Percentiles rank a stretch among this genome's conserved stretches.
Conservation (phyloP, 2,329 filamentous ascomycete species). For the Metarhizium guizhouense region DNA sequence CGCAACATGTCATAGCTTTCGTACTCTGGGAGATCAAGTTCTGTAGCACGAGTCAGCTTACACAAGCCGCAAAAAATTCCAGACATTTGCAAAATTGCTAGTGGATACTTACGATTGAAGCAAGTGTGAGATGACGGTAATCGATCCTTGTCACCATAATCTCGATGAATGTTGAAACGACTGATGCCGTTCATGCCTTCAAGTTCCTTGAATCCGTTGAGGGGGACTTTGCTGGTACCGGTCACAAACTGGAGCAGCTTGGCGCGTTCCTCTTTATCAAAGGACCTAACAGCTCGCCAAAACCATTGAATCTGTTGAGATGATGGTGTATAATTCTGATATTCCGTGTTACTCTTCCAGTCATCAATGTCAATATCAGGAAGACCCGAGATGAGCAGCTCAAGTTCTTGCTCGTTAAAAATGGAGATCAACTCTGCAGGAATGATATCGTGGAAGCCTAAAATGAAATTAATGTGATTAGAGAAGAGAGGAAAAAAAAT, state of each 20-base stretch:
- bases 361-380: slow-evolving; percentile 97
- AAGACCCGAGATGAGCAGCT: slow-evolving; percentile 90
- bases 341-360: slow-evolving; percentile 98
- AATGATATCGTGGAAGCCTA: slow-evolving; percentile 96
- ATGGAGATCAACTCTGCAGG: slow-evolving; percentile 89
- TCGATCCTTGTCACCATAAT: slow-evolving; percentile 93
- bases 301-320: slow-evolving; percentile 99
- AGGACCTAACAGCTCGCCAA: slow-evolving; percentile 94
- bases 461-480: not conserved
- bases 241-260: slow-evolving; percentile 98
- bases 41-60: slow-evolving; percentile 35
- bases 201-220: slow-evolving; percentile 97
- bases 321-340: slow-evolving; percentile 92
- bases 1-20: slow-evolving; percentile 89
- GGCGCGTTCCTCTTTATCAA: slow-evolving; percentile 97
- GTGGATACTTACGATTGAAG: slow-evolving; percentile 80
- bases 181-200: slow-evolving; percentile 99
- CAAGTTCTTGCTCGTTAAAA: slow-evolving; percentile 97
- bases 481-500: not conserved
- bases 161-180: slow-evolving; percentile 96
- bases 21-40: slow-evolving; percentile 97
- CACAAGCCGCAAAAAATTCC: slow-evolving; percentile 14
- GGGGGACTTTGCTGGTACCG: slow-evolving; percentile 92
- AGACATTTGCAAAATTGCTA: not conserved
- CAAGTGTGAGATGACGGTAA: slow-evolving; percentile 95